These are phyloP conservation scores for Neckera pumila DNA, from an alignment of 225 moss, liverwort and hornwort genomes.

Conservation along the genomic window DNA sequence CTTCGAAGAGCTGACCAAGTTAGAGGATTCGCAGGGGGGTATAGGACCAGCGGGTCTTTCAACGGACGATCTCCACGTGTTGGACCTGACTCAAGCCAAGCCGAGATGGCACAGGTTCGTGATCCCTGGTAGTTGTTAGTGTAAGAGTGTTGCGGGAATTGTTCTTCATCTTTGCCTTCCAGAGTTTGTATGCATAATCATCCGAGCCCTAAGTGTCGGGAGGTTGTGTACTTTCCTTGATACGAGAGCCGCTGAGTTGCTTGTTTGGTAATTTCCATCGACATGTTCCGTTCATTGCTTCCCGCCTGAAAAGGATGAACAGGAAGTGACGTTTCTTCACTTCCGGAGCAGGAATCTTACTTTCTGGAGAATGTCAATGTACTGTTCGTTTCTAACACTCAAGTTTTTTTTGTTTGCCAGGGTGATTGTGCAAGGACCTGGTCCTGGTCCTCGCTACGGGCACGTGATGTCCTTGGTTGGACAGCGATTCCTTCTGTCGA, in stretches of 20 bases:
- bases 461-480: conserved; percentile 70
- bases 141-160: background rate
- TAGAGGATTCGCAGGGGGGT: conserved; percentile 38
- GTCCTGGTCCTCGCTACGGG: conserved; percentile 68
- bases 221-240: background rate
- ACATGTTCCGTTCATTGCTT: background rate
- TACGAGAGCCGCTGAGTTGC: background rate
- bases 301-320: background rate
- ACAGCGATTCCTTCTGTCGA: conserved; percentile 59
- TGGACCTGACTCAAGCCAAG: conserved; percentile 57
- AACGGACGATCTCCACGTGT: conserved; percentile 55
- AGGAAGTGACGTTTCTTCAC: background rate
- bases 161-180: background rate
- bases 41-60: conserved; percentile 62
- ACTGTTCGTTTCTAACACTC: background rate
- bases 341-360: background rate
- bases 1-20: conserved; percentile 5
- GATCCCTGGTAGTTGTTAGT: background rate
- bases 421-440: conserved; percentile 65
- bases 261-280: background rate
- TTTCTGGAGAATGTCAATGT: background rate
- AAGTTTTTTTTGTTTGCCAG: background rate
- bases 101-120: conserved; percentile 65
- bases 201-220: background rate
- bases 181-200: background rate